These are phyloP conservation scores for Annona squamosa DNA, from an alignment of 164 flowering plant species.

Conservation along the genomic window DNA sequence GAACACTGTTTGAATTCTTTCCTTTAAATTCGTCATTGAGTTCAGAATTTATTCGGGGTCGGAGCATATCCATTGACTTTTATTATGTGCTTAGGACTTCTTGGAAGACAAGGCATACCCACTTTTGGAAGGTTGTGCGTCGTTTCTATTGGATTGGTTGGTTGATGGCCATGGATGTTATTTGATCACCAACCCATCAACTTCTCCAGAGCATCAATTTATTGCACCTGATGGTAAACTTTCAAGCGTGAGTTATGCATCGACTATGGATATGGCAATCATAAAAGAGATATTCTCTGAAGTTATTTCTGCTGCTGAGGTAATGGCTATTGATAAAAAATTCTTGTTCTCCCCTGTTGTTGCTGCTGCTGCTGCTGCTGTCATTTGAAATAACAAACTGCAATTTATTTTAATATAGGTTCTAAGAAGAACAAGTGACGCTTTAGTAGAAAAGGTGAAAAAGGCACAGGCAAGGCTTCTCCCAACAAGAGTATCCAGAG, in stretches of 20 bases:
- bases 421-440: constrained; percentile 57
- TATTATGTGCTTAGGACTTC: constrained; percentile 22
- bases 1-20: background rate
- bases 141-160: constrained; percentile 87
- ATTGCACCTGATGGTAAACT: constrained; percentile 76
- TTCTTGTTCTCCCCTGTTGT: constrained; percentile 5
- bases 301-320: constrained; percentile 78
- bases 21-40: background rate
- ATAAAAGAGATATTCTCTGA: constrained; percentile 69
- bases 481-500: constrained; percentile 68
- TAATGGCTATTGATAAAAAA: constrained; percentile 16
- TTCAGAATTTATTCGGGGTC: background rate
- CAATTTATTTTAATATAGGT: constrained; percentile 31
- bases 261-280: constrained; percentile 94
- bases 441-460: constrained; percentile 39
- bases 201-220: constrained; percentile 92
- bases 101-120: constrained; percentile 75
- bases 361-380: background rate
- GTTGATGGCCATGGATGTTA: constrained; percentile 63
- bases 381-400: background rate
- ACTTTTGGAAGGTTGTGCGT: constrained; percentile 67
- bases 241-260: constrained; percentile 89
- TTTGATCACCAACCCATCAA: constrained; percentile 89
- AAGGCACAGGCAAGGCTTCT: constrained; percentile 50
- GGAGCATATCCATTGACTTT: background rate